Percentiles rank a stretch among this genome's conserved stretches.
Evolutionary conservation across 345 rosid genomes (phyloP).

Genomic region (Populus ilicifolia): DNA sequence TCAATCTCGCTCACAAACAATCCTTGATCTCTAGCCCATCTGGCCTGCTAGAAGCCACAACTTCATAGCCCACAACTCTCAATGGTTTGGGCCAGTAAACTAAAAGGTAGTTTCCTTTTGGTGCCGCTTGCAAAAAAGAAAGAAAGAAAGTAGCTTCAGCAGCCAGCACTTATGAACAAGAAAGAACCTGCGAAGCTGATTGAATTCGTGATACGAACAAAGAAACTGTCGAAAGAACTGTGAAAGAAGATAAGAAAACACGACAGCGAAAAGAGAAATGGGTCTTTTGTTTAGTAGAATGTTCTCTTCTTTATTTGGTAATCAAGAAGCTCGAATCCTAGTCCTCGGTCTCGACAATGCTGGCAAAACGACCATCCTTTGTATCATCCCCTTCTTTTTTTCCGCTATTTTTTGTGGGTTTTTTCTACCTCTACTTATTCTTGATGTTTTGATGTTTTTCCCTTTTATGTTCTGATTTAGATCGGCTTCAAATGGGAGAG

Average conservation of each 20-base stretch:
- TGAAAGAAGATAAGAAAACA: not conserved
- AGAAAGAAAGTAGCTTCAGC: not conserved
- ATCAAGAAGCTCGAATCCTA: constrained; percentile 82
- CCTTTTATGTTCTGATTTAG: constrained; percentile 32
- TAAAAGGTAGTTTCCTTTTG: too few relatives aligned
- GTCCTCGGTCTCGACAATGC: constrained; percentile 94
- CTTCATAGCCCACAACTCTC: not conserved
- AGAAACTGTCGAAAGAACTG: not conserved
- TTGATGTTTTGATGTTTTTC: constrained; percentile 7
- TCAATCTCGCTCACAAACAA: not conserved
- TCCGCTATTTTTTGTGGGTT: constrained; percentile 1
- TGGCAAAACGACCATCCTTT: constrained; percentile 83
- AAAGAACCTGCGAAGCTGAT: not conserved
- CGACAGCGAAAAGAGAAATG: constrained; percentile 27
- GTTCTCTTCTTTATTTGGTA: constrained; percentile 73
- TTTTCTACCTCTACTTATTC: constrained; percentile 11
- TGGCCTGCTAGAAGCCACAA: not conserved
- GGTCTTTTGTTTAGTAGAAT: constrained; percentile 69
- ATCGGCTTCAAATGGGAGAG: constrained; percentile 99
- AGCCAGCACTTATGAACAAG: not conserved
- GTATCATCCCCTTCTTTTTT: constrained; percentile 26
- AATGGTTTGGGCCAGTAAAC: too few relatives aligned
- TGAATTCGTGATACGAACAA: not conserved
- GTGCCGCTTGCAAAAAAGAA: not conserved
- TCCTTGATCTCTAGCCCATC: not conserved